Evolutionary conservation across 345 rosid genomes (phyloP).

Genomic region (rapeseed (Brassica napus)): Da-Ae NC_063451.1:46881001-46881500

Average conservation of each 20-base stretch:
- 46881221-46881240: slow-evolving; percentile 3
- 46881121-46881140: neutral
- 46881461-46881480: no score
- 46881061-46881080: neutral
- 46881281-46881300: slow-evolving; percentile 32
- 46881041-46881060: neutral
- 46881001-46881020: neutral
- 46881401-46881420: slow-evolving; percentile 1
- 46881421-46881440: neutral
- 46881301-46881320: slow-evolving; percentile 9
- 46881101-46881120: neutral
- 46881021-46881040: neutral
- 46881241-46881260: slow-evolving; percentile 22
- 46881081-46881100: neutral
- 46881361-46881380: slow-evolving; percentile 7
- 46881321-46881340: slow-evolving; percentile 16
- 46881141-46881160: slow-evolving; percentile 28
- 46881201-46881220: slow-evolving; percentile 19
- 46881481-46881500: no score
- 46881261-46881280: slow-evolving; percentile 34
- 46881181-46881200: slow-evolving; percentile 35
- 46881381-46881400: neutral
- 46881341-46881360: neutral
- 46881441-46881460: no score
- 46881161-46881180: slow-evolving; percentile 20